Evolutionary conservation across 352 stramenopile species (phyloP).

Genomic region (Discostella stelligera): DNA sequence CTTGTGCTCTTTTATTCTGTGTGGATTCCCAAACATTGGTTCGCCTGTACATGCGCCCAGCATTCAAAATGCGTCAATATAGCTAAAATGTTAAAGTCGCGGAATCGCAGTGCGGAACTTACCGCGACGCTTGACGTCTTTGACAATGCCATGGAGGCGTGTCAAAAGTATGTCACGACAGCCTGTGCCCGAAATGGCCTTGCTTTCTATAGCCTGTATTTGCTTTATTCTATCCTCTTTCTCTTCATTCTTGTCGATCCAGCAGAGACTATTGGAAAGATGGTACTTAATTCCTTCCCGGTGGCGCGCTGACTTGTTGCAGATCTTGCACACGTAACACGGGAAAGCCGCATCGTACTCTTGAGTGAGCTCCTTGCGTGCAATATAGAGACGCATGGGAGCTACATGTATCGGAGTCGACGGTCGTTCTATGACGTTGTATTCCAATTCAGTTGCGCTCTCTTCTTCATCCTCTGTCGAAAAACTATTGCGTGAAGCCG

Average conservation of each 20-base stretch:
- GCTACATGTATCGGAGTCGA: conserved; percentile 1
- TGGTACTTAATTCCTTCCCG: conserved; percentile 41
- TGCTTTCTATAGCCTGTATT: conserved; percentile 23
- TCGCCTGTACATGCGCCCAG: neutral
- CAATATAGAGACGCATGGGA: conserved; percentile 49
- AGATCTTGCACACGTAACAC: conserved; percentile 57
- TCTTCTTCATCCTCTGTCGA: conserved; percentile 7
- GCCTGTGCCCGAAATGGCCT: conserved; percentile 8
- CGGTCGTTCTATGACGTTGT: neutral
- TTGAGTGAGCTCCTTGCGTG: conserved; percentile 51
- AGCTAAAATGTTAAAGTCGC: neutral
- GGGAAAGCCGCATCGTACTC: conserved; percentile 34
- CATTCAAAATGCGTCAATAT: neutral
- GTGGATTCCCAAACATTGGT: conserved; percentile 14
- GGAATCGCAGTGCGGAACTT: neutral
- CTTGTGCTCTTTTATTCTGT: conserved; percentile 41
- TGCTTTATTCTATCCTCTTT: conserved; percentile 14
- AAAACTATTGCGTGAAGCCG: neutral
- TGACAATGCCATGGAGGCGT: conserved; percentile 11
- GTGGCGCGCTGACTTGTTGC: conserved; percentile 47
- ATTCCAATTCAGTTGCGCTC: conserved; percentile 1
- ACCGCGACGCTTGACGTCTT: neutral
- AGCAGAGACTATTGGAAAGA: conserved; percentile 35
- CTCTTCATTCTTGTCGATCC: conserved; percentile 6
- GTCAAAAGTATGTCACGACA: conserved; percentile 10